phyloP scores from a whole-genome alignment of 148 eudicot genomes.

The Chenopodium album region DNA sequence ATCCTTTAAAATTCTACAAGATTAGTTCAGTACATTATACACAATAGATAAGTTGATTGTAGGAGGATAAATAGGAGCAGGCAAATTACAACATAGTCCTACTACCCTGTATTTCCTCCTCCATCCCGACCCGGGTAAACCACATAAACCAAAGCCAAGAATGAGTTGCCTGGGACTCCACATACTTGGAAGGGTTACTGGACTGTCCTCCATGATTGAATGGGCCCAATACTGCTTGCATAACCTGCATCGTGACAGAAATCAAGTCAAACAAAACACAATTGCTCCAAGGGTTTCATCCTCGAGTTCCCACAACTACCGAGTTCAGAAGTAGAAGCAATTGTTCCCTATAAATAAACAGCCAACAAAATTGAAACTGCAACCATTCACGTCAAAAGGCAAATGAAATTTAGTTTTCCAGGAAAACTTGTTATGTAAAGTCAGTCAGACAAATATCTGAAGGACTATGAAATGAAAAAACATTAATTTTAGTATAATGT shows the following conservation, averaged over 20 bases:
- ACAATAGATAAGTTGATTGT: slow-evolving; percentile 10
- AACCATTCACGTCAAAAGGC: background rate
- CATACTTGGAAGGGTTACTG: background rate
- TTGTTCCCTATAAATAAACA: too few relatives aligned
- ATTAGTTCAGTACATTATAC: background rate
- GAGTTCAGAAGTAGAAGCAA: too few relatives aligned
- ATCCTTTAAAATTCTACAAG: background rate
- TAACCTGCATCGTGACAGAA: slow-evolving; percentile 24
- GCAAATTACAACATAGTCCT: background rate
- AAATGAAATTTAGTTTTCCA: background rate
- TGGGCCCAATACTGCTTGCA: slow-evolving; percentile 2
- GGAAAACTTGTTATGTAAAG: background rate
- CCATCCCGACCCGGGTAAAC: slow-evolving; percentile 14
- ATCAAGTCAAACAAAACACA: background rate
- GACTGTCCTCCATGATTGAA: background rate
- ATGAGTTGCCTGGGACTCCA: slow-evolving; percentile 57
- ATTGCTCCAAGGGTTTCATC: background rate
- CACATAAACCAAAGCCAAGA: slow-evolving; percentile 53
- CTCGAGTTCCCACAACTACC: too few relatives aligned
- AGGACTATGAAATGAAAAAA: background rate
- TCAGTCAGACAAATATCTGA: background rate
- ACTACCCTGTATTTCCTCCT: slow-evolving; percentile 5
- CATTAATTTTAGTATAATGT: background rate
- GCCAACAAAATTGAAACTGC: too few relatives aligned
- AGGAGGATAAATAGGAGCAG: background rate